Evolutionary conservation across 129 eudicot species (phyloP), one percentile per base, ranked within the genome.

Genomic region (Silybum marianum): DNA sequence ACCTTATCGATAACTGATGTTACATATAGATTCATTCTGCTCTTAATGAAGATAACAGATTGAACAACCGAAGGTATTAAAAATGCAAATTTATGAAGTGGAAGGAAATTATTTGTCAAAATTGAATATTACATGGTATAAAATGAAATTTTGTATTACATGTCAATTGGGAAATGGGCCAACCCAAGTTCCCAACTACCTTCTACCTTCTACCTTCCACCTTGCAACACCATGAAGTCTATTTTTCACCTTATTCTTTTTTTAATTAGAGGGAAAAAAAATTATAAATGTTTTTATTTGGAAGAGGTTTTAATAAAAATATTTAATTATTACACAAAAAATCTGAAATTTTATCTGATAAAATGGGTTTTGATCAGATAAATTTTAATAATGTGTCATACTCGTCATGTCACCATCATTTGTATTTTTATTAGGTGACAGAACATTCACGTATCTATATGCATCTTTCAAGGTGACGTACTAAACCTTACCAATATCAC

Each of bases 101-200:
- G 72, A 68, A 68, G 18, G 36, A 68, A 38, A 0, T 25, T 2
- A 2, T 26, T 26, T 25, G 72, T 16, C 72, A 68, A 68, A 68
- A 68, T 1, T 12, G 7, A 7, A 68, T 24, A 13, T 68, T 68
- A 26, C 0, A 68, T 2, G 72, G 36, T 12, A 26, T 11, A 24
- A 68, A 68, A 68, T 13, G 72, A 68, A 68, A 24, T 1, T 21
- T 40, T n/a, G 23, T 19, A 19, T 38, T 23, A 25, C 7, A 74
- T n/a, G 46, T 75, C 19, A 51, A 54, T 18, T 18, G n/a, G 6
- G 26, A 25, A 75, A 9, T 58, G 69, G 79, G 79, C 69, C 79
- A 26, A 51, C 70, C 25, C 69, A 54, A 75, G 44, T n/a, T 28
- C 44, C 69, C 69, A 54, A 75, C 69, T n/a, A 54, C 44, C 70